A percentile compares a stretch with the other conserved stretches of the same genome.
Conservation (phyloP, 225 moss, liverwort and hornwort species). For the Bryum argenteum region DNA sequence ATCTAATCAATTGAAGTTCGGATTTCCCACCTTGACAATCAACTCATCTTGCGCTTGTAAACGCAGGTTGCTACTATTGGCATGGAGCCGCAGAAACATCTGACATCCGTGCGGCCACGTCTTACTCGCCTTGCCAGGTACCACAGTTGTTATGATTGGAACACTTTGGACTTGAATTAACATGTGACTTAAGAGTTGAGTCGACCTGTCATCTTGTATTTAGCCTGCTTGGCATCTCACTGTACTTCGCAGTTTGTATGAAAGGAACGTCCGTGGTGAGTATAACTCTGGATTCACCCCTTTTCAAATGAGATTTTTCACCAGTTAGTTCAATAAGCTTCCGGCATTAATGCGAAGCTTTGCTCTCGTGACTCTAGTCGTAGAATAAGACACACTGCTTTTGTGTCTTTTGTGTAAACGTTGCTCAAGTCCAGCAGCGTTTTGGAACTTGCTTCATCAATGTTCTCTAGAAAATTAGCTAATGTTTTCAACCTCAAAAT, state of each 20-base stretch:
- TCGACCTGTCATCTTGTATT: not conserved
- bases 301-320: constrained; percentile 66
- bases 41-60: not conserved
- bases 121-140: constrained; percentile 83
- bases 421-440: no score
- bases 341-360: not conserved
- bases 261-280: constrained; percentile 93
- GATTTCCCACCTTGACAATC: not conserved
- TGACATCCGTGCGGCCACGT: constrained; percentile 74
- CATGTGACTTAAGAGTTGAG: not conserved
- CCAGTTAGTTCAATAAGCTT: not conserved
- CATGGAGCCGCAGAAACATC: constrained; percentile 85
- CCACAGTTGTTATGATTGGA: not conserved
- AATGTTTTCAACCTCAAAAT: no score
- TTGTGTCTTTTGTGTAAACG: no score
- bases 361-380: not conserved
- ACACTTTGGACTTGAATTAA: not conserved
- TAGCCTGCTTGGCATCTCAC: not conserved
- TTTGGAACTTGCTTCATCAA: no score
- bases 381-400: no score
- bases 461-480: no score
- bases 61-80: constrained; percentile 95
- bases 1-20: not conserved
- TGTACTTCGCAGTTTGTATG: constrained; percentile 64
- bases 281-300: constrained; percentile 80